Evolutionary conservation across 768 basidiomycete species (phyloP).

Genomic region (Coprinopsis cinerea): DNA sequence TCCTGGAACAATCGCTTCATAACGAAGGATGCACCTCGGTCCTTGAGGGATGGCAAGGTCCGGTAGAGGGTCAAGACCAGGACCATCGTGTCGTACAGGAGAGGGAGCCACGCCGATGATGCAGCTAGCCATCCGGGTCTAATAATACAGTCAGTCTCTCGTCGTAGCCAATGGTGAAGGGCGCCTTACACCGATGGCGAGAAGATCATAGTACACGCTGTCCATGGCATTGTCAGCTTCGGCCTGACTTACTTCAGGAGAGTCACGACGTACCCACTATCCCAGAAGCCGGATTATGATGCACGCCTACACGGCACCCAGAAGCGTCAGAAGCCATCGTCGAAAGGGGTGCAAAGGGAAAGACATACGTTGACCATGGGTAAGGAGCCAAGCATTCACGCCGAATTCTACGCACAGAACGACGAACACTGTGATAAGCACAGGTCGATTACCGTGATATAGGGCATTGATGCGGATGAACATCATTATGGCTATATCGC

Average conservation of each 20-base stretch:
- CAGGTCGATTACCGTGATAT: constrained; percentile 28
- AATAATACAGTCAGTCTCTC: neutral
- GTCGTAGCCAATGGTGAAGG: constrained; percentile 14
- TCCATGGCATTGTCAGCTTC: neutral
- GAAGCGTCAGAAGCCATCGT: neutral
- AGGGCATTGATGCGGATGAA: constrained; percentile 42
- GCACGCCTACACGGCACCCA: constrained; percentile 27
- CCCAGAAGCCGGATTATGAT: constrained; percentile 32
- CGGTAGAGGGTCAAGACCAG: constrained; percentile 33
- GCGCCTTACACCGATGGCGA: constrained; percentile 29
- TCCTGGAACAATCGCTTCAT: constrained; percentile 38
- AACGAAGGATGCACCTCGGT: constrained; percentile 30
- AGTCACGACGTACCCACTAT: constrained; percentile 25
- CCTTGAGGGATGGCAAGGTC: constrained; percentile 30
- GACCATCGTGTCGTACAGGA: constrained; percentile 42
- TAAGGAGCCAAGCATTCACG: constrained; percentile 51
- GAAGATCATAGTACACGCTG: constrained; percentile 41
- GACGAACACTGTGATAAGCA: constrained; percentile 22
- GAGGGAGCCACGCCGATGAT: constrained; percentile 45
- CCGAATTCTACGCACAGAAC: constrained; percentile 40
- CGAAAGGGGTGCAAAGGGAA: neutral
- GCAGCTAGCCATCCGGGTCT: constrained; percentile 34
- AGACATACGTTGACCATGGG: constrained; percentile 40
- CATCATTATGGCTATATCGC: constrained; percentile 44
- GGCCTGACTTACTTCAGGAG: neutral